Conservation (phyloP, 495 filamentous ascomycete species). For the Lasiosphaeria ovina region DNA sequence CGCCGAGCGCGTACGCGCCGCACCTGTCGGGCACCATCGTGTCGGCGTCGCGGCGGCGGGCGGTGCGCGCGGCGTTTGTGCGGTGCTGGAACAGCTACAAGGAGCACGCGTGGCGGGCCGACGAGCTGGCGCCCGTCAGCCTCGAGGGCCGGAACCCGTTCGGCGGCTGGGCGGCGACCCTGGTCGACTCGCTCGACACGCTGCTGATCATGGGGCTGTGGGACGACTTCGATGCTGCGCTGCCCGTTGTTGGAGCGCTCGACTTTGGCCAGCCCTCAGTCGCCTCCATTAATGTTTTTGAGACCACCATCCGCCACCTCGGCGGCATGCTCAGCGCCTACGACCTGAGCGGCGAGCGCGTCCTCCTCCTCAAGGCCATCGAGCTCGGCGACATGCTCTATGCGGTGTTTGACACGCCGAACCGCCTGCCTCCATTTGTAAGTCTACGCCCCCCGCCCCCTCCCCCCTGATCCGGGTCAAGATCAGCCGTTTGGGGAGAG, state of each 20-base stretch:
- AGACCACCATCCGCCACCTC: constrained; percentile 71
- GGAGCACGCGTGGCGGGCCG: constrained; percentile 69
- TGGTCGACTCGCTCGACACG: constrained; percentile 77
- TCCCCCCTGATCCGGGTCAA: neutral
- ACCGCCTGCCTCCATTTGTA: constrained; percentile 72
- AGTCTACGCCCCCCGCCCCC: neutral
- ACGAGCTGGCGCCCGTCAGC: constrained; percentile 65
- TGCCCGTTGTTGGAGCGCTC: constrained; percentile 61
- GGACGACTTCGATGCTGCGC: constrained; percentile 73
- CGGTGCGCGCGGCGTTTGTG: constrained; percentile 65
- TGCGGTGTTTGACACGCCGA: constrained; percentile 81
- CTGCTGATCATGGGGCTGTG: constrained; percentile 81
- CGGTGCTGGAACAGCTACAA: constrained; percentile 77
- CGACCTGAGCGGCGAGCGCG: constrained; percentile 62
- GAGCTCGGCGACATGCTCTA: constrained; percentile 79
- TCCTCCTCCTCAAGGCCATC: constrained; percentile 71
- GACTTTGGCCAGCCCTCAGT: constrained; percentile 67
- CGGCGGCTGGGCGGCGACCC: constrained; percentile 76
- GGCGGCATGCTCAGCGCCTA: constrained; percentile 74
- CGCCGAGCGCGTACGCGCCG: neutral
- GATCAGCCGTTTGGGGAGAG: neutral
- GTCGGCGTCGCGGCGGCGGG: constrained; percentile 1
- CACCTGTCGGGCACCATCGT: neutral
- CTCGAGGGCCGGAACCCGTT: constrained; percentile 60
- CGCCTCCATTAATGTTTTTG: constrained; percentile 61